A percentile compares a stretch with the other conserved stretches of the same genome.
Conservation (phyloP, 169 alveolate genomes). For the Miamiensis avidus region DNA sequence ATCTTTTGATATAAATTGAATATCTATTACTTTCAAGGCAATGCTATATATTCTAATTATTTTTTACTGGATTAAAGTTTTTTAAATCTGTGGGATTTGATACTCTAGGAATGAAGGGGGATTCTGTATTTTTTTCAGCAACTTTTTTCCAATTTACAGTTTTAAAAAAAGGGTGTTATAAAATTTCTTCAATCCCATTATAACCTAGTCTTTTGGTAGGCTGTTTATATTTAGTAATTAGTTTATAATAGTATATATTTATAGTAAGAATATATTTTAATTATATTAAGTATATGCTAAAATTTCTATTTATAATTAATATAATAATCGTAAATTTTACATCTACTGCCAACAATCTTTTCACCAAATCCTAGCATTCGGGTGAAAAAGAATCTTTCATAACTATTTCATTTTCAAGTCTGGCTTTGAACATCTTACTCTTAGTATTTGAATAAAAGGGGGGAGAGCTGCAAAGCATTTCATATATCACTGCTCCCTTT, state of each 20-base stretch:
- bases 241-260: too few relatives aligned
- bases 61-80: neutral
- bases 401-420: constrained; percentile 8
- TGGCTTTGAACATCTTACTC: constrained; percentile 37
- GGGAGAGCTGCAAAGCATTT: constrained; percentile 42
- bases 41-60: too few relatives aligned
- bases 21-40: too few relatives aligned
- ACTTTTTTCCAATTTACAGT: neutral
- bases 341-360: neutral
- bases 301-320: too few relatives aligned
- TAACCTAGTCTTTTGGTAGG: constrained; percentile 1
- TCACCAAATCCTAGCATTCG: neutral
- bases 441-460: constrained; percentile 46
- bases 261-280: too few relatives aligned
- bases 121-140: neutral
- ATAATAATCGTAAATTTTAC: neutral
- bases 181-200: neutral
- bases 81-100: neutral
- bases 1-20: too few relatives aligned
- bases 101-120: neutral
- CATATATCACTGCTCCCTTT: constrained; percentile 36
- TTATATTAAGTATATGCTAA: too few relatives aligned
- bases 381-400: neutral
- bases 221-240: neutral
- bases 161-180: neutral